Base-by-base conservation (phyloP, 805 yeast genomes). In the Saturnispora sekii region DNA sequence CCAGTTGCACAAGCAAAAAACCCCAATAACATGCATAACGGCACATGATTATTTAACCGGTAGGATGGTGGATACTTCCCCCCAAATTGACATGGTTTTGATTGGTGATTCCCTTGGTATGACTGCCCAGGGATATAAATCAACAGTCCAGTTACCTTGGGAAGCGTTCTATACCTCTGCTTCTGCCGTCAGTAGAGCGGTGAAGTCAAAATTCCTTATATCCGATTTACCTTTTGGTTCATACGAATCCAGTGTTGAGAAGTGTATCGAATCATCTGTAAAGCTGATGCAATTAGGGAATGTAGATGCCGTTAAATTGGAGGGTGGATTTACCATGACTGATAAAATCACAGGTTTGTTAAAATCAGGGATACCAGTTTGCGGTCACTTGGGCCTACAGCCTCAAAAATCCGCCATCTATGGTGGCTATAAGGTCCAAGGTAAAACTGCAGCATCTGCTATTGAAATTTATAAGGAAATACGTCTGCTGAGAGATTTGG, bases 71-170 rank as follows among this genome's bases (percentile, higher is more conserved):
- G 66, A 64, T 28, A 79, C 81, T 18, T 61, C 69, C 14, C 76
- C 89, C 0, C 72, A 74, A 1, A 70, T 78, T 2, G 97, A 90
- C 53, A 70, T 81, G 47, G 69, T 81, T 6, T 69, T 90, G 2
- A 80, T 90, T 4, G 98, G 98, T 3, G 98, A 90, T 61, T 89
- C 97, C 0, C 65, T 93, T 21, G 87, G 96, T 0, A 90, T 88
- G 96, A 89, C 85, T 1, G 73, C 95, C 0, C 69, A 86, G 50
- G 98, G 98, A 0, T 81, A 82, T 57, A 70, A 69, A 2, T 79
- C 83, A 35, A 82, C 97, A 0, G 78, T 81, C 48, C 84, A 84
- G 54, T 64, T 93, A 26, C 72, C 80, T 2, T 74, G 87, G 42
- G 89, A 86, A 10, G 90, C 93, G 60, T 85, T 87, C 65, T 60